These are phyloP conservation scores for Fomitopsis palustris DNA, from an alignment of 1,284 basidiomycete species.

Conservation along the genomic window DNA sequence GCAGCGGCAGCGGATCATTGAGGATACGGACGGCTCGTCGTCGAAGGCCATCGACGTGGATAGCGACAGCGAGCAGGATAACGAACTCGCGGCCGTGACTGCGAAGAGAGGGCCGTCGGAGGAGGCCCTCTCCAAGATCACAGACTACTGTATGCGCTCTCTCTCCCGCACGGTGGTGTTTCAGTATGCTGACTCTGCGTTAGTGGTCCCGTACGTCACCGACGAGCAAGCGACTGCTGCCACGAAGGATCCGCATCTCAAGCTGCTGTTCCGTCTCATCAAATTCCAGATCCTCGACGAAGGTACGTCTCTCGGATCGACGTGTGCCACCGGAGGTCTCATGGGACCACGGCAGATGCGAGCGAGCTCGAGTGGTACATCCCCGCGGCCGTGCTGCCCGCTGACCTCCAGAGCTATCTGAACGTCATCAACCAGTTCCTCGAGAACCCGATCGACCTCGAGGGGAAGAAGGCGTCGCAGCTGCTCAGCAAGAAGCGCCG, in stretches of 20 bases:
- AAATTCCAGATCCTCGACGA: slow-evolving; percentile 62
- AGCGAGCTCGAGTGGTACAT: slow-evolving; percentile 80
- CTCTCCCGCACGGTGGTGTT: neutral
- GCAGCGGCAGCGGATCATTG: slow-evolving; percentile 66
- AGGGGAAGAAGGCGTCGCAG: slow-evolving; percentile 67
- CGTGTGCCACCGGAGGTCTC: neutral
- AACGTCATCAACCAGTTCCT: slow-evolving; percentile 78
- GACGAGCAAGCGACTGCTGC: slow-evolving; percentile 76
- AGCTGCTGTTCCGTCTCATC: slow-evolving; percentile 75
- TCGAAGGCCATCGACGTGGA: slow-evolving; percentile 33
- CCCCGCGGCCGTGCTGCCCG: slow-evolving; percentile 60
- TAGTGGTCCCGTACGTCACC: slow-evolving; percentile 72
- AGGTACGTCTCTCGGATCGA: slow-evolving; percentile 35
- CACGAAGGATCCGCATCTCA: slow-evolving; percentile 73
- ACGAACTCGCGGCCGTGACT: slow-evolving; percentile 33
- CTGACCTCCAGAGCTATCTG: slow-evolving; percentile 59
- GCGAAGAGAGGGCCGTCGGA: slow-evolving; percentile 52
- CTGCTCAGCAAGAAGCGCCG: slow-evolving; percentile 64
- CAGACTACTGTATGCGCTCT: slow-evolving; percentile 64
- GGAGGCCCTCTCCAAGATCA: slow-evolving; percentile 71
- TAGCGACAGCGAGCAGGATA: slow-evolving; percentile 45
- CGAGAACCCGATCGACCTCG: slow-evolving; percentile 68
- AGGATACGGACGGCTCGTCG: slow-evolving; percentile 56
- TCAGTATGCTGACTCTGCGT: neutral
- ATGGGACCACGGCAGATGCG: slow-evolving; percentile 41